A percentile compares a stretch with the other conserved stretches of the same genome.
These are phyloP conservation scores for Penicillium sumatraense DNA, from an alignment of 2,329 filamentous ascomycete genomes.

Conservation along the genomic window DNA sequence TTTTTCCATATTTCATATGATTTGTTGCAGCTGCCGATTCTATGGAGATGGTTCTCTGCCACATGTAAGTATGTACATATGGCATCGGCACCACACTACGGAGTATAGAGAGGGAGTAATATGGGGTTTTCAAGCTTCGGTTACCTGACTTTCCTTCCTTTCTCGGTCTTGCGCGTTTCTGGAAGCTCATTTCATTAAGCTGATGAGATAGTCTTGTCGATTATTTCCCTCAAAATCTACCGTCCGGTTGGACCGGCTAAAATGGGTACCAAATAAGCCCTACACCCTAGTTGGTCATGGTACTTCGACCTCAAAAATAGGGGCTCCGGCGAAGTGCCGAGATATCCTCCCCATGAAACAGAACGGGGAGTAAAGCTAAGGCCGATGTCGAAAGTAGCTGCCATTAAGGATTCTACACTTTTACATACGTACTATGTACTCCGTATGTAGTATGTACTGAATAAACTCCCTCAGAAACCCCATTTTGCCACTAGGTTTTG, in stretches of 20 bases:
- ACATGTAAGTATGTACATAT: neutral
- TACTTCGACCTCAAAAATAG: neutral
- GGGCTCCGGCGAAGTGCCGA: conserved; percentile 3
- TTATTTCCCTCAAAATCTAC: neutral
- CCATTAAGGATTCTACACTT: neutral
- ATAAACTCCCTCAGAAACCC: neutral
- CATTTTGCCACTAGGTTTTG: conserved; percentile 7
- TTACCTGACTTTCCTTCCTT: neutral
- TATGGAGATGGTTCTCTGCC: neutral
- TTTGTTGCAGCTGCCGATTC: neutral
- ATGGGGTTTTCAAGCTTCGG: neutral
- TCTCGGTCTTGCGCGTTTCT: neutral
- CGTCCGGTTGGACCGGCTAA: neutral
- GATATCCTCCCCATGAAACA: conserved; percentile 1
- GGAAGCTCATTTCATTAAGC: neutral
- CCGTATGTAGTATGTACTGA: neutral
- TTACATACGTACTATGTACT: neutral
- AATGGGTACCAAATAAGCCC: neutral
- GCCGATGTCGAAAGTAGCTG: neutral
- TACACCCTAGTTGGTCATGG: neutral
- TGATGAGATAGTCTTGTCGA: neutral
- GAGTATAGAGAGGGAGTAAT: neutral
- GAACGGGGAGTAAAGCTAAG: neutral
- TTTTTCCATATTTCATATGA: neutral
- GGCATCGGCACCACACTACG: neutral